A percentile compares a stretch with the other conserved stretches of the same genome.
These are phyloP conservation scores for Lentinus tigrinus DNA, from an alignment of 768 basidiomycete genomes.

Conservation along the genomic window DNA sequence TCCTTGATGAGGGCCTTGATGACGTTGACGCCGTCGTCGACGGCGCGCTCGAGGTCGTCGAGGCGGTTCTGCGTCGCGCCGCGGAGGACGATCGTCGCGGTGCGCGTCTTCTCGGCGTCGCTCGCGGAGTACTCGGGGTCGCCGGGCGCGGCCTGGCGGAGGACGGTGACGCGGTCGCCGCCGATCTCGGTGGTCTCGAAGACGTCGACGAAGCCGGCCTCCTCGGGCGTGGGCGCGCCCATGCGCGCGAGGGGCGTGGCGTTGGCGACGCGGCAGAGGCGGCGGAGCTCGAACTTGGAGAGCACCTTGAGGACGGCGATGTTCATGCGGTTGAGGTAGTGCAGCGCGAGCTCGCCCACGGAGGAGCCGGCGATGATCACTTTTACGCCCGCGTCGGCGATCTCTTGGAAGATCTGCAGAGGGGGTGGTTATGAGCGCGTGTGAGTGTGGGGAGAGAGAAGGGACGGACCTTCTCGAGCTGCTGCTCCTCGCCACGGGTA, in stretches of 20 bases:
- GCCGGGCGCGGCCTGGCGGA: slow-evolving; percentile 74
- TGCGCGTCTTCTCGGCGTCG: slow-evolving; percentile 72
- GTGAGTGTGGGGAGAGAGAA: not conserved
- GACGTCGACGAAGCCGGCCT: slow-evolving; percentile 90
- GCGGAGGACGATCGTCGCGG: slow-evolving; percentile 91
- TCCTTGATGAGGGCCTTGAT: slow-evolving; percentile 93
- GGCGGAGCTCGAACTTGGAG: slow-evolving; percentile 95
- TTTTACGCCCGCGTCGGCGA: slow-evolving; percentile 92
- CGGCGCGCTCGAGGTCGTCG: slow-evolving; percentile 93
- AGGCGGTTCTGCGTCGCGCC: slow-evolving; percentile 93
- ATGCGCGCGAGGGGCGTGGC: slow-evolving; percentile 95
- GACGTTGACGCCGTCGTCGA: slow-evolving; percentile 96
- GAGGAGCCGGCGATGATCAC: slow-evolving; percentile 91
- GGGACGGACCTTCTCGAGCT: slow-evolving; percentile 75
- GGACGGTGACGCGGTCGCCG: slow-evolving; percentile 95
- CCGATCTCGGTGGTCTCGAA: slow-evolving; percentile 97
- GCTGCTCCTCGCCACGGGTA: slow-evolving; percentile 93
- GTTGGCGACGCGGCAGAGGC: slow-evolving; percentile 91
- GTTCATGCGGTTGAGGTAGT: slow-evolving; percentile 91
- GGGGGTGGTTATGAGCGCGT: no score
- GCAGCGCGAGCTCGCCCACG: slow-evolving; percentile 93
- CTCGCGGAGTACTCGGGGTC: slow-evolving; percentile 55
- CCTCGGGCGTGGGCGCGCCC: slow-evolving; percentile 94
- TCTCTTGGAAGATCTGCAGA: slow-evolving; percentile 88
- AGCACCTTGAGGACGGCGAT: slow-evolving; percentile 97